A percentile compares a stretch with the other conserved stretches of the same genome.
phyloP scores from a whole-genome alignment of 2,329 filamentous ascomycete species.

The Pseudocercospora crystallina region DNA sequence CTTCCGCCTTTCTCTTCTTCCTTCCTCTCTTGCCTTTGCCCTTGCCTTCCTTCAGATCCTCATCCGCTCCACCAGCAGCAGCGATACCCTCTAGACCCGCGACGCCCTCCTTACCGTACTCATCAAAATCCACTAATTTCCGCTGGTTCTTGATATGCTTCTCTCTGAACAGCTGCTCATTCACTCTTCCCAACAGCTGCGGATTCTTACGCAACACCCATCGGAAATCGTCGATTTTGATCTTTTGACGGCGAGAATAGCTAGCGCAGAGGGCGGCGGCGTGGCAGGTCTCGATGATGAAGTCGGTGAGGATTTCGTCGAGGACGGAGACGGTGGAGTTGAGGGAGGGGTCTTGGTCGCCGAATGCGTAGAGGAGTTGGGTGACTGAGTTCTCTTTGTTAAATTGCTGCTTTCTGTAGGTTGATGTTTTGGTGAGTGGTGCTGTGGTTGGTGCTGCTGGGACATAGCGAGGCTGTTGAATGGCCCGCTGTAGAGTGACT shows the following conservation, averaged over 20 bases:
- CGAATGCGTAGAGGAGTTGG: constrained; percentile 75
- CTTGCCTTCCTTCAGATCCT: constrained; percentile 39
- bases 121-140: constrained; percentile 69
- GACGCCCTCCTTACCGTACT: constrained; percentile 55
- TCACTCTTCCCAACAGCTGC: constrained; percentile 80
- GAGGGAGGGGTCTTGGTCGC: constrained; percentile 70
- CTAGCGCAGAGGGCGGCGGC: constrained; percentile 82
- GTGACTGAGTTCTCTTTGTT: neutral
- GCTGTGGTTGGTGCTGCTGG: too few relatives aligned
- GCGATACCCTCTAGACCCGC: constrained; percentile 54
- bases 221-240: constrained; percentile 97
- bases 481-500: too few relatives aligned
- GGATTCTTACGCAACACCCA: constrained; percentile 87
- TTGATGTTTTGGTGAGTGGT: too few relatives aligned
- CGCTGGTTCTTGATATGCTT: constrained; percentile 80
- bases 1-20: constrained; percentile 33
- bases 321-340: constrained; percentile 81
- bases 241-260: constrained; percentile 87
- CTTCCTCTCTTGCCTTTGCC: constrained; percentile 32
- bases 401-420: too few relatives aligned
- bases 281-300: constrained; percentile 91
- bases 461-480: too few relatives aligned
- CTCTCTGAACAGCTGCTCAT: constrained; percentile 86
- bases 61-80: constrained; percentile 55
- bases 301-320: constrained; percentile 95